Evolutionary conservation across 805 yeast genomes (phyloP).

Genomic region (Torulaspora franciscae): DNA sequence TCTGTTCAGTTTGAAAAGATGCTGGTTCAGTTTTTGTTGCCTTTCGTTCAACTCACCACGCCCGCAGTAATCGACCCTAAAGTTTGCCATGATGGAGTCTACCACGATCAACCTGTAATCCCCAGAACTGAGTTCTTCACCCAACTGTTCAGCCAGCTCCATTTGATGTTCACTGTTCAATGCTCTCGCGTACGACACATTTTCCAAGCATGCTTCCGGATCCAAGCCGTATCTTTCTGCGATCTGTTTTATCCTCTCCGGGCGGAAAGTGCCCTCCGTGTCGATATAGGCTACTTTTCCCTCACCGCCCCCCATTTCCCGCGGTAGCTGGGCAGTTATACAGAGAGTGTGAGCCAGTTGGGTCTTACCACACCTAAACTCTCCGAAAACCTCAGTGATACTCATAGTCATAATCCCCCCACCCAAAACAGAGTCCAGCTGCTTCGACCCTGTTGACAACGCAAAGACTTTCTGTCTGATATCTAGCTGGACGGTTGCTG

Average conservation of each 20-base stretch:
- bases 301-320: slow-evolving; percentile 69
- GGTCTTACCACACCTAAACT: slow-evolving; percentile 77
- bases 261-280: slow-evolving; percentile 79
- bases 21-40: slow-evolving; percentile 64
- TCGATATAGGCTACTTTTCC: slow-evolving; percentile 77
- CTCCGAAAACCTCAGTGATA: slow-evolving; percentile 76
- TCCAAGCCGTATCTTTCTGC: slow-evolving; percentile 67
- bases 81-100: slow-evolving; percentile 75
- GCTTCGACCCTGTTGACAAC: slow-evolving; percentile 67
- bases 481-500: slow-evolving; percentile 66
- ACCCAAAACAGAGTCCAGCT: slow-evolving; percentile 61
- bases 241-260: slow-evolving; percentile 59
- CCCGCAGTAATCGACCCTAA: slow-evolving; percentile 73
- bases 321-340: slow-evolving; percentile 69
- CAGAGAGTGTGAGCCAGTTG: slow-evolving; percentile 76
- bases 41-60: slow-evolving; percentile 74
- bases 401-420: slow-evolving; percentile 77
- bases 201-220: slow-evolving; percentile 63
- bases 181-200: slow-evolving; percentile 71
- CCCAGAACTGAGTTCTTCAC: slow-evolving; percentile 62
- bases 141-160: slow-evolving; percentile 64
- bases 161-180: slow-evolving; percentile 74
- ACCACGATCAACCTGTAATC: slow-evolving; percentile 55
- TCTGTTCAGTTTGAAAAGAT: slow-evolving; percentile 48
- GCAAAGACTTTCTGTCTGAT: slow-evolving; percentile 58